Base-by-base conservation (phyloP, 768 basidiomycete species). In the Xerocomus brunneocitrinus region DNA sequence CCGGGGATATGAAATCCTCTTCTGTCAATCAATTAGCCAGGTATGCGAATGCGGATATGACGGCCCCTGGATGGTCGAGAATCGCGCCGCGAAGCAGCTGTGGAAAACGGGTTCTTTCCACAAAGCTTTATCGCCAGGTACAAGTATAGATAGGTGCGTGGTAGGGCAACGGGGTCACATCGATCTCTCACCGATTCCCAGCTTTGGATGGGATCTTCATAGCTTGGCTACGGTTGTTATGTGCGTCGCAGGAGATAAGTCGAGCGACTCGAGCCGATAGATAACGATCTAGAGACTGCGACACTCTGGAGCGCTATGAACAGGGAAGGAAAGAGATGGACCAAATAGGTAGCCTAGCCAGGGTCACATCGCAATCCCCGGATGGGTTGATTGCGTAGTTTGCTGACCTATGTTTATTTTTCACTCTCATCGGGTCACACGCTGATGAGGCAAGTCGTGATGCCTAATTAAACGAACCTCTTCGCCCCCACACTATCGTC, bases 41-140 rank as follows among this genome's bases (percentile, higher is more conserved):
- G 56, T 3, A 60, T 57, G 16, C 54, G 54, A 34, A 61, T 51
- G 9, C 61, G 41, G 19, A 22, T 34, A 57, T 24, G 32, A 71
- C 65, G 10, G 0, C 53, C 63, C 63, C 48, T 58, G 63, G 31
- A 35, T 57, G 58, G 36, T 61, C 50, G 49, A 59, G 60, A 39
- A 75, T 60, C 24, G 67, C 63, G 19, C 59, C 58, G 19, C 57
- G 51, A 58, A 70, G 61, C 16, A 62, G 50, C 22, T 62, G 57
- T 34, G 42, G 51, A 40, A 7, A 24, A 55, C 45, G 19, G 62
- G 52, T 42, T 69, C 66, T 19, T 60, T 56, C 58, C 54, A 64
- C 3, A 63, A 55, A 24, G 28, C 40, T 10, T 45, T 31, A 31
- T 31, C 44, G 7, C n/a, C 43, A 28, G 43, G 43, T n/a, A 45